Evolutionary conservation across 371 early-diverging fungal species (phyloP), one percentile per base, ranked within the genome.

Genomic region (Rhizopus sp.): DNA sequence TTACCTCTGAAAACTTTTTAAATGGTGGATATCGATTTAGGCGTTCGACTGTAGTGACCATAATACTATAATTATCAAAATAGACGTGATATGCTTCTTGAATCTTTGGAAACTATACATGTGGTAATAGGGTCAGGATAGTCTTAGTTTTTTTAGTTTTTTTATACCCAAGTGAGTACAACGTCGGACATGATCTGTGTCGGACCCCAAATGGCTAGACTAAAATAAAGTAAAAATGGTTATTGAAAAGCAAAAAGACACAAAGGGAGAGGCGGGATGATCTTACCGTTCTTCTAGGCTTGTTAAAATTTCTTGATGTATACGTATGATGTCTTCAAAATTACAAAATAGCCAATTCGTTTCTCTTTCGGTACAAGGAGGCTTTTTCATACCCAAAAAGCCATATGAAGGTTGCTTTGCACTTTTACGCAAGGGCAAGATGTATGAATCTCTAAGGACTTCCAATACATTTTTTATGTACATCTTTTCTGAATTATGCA

Each of bases 151-250:
- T 61, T 50, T 9, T 35, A 38, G 8, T 46, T 61, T 15, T 17
- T 3, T 15, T 46, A 64, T 64, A 68, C 71, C 70, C 69, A 70
- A 51, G 67, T 59, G 55, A 67, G 70, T 48, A 79, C 63, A 53
- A 79, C 57, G 52, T 79, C 80, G 50, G 74, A 73, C 39, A 76
- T 72, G 44, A 79, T 76, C 57, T 79, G 80, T n/a, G 76, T 76
- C 29, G 80, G 80, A n/a, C 80, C 80, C 75, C 74, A 79, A 55
- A 76, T 74, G 38, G 57, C 62, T 23, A 78, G 57, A 3, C 78
- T 77, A 53, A 46, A 31, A 42, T 16, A 35, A 1, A 32, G 10
- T 34, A 30, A 49, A 29, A 40, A 62, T 37, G 46, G 32, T n/a
- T 44, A 47, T 44, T 15, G 17, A 6, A 33, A 29, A 38, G 30